Base-by-base conservation (phyloP, 768 basidiomycete genomes). In the Suillus decipiens region DNA sequence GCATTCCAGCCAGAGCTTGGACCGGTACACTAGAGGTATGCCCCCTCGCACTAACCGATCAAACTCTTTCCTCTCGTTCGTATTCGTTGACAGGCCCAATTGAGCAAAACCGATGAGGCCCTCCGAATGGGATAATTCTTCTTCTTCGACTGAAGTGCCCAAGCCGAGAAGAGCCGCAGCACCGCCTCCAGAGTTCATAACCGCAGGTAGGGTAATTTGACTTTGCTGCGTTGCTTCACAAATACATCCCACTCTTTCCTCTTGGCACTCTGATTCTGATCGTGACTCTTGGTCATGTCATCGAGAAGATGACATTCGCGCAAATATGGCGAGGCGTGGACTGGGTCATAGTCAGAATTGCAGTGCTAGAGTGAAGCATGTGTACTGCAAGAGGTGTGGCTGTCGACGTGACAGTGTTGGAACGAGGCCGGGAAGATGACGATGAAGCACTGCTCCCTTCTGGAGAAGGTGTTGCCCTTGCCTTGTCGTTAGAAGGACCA, bases 1-100 rank as follows among this genome's bases (percentile, higher is more conserved):
- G 72, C 93, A 96, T 79, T 99, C 97, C 60, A 91, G 74, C 93
- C 95, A 96, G 54, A 95, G 84, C 73, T 95, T 93, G 31, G 89
- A 81, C n/a, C 95, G 87, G 70, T 93, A 92, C 12, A 82, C 85
- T 15, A 99, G 81, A 2, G 97, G 97, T 39, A 98, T 92, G 5
- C 97, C 97, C 58, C 79, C 85, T 59, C 92, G 77, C n/a, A 96
- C 84, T 7, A 99, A 79, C 63, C 86, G 79, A 63, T 89, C 87
- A 64, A 99, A 93, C 71, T 90, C 91, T 62, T 82, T 85, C 71
- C 89, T 82, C 65, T 95, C 93, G 63, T 92, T 86, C 64, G 81
- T 79, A 51, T 76, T 87, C 39, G 89, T 81, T 1, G 88, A 89
- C 22, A 88, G 74, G 0, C 94, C 95, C 59, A 97, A 85, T 76